Base-by-base conservation (phyloP, 176 grass and related monocot genomes). In the Oryza meyeriana region DNA sequence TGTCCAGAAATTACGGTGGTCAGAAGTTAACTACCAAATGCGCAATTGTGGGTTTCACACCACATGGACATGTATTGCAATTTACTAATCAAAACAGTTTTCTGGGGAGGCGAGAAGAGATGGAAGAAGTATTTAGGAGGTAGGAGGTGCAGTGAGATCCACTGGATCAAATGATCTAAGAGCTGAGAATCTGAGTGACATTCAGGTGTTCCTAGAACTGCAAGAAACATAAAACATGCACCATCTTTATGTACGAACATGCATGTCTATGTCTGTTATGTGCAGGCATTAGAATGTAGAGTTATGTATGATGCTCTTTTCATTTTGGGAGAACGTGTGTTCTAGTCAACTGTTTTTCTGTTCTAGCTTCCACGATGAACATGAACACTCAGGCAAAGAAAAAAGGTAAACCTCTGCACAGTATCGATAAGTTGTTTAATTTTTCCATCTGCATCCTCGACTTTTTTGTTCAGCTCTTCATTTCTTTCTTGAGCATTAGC, bases 401-500 rank as follows among this genome's bases (percentile, higher is more conserved):
- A 72, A 75, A 65, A 24, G 72, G 36, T 79, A 78, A 82, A 94
- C 92, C 92, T 89, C 62, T 87, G 81, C 59, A 91, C 31, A 75
- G 24, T 86, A 65, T 89, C 86, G 81, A 52, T 50, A 79, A 89
- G 87, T 47, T 91, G 86, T 26, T 82, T 78, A 67, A 79, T 86
- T 68, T 83, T 81, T 71, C 87, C 86, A 50, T 89, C 84, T 78
- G 79, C 72, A 67, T 85, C 72, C 62, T 89, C 78, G 68, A 85
- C 66, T 94, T 82, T 87, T 67, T 74, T 86, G 75, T 78, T 82
- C 10, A 91, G 85, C 39, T 89, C 92, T 75, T 89, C 87, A 64
- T 85, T 94, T 45, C 13, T 87, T 75, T 87, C 89, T 79, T 89
- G 84, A 71, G 89, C 65, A 81, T 59, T 36, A 63, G 50, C 48